Conservation (phyloP, 202 grass and related monocot species). For the Saccharum hybrid region DNA sequence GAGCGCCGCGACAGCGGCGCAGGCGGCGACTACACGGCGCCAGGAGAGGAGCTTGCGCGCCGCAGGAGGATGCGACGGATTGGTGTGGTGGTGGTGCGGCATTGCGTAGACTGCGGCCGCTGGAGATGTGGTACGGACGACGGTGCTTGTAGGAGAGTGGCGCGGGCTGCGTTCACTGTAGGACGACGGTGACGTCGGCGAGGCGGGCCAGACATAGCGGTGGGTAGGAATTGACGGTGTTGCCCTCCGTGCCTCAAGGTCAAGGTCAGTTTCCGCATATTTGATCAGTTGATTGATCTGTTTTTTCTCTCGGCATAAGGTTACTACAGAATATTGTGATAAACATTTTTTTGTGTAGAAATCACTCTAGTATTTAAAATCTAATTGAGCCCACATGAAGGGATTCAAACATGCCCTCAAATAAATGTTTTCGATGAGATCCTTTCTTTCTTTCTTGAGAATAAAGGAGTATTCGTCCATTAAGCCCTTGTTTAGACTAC, state of each 20-base stretch:
- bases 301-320: neutral
- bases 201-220: neutral
- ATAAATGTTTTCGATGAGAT: neutral
- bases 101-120: constrained; percentile 29
- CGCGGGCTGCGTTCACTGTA: neutral
- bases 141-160: neutral
- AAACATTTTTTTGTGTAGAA: neutral
- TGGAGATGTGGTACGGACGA: neutral
- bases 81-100: constrained; percentile 22
- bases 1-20: constrained; percentile 46
- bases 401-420: neutral
- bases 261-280: no score
- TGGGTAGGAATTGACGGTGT: constrained; percentile 28
- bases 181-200: neutral
- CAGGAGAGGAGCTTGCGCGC: constrained; percentile 40
- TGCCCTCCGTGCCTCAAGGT: constrained; percentile 2
- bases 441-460: neutral
- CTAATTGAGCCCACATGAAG: neutral
- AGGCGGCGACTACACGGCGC: constrained; percentile 29
- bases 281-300: no score
- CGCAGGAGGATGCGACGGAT: neutral
- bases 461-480: no score
- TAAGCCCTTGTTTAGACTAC: no score
- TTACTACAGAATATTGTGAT: neutral
- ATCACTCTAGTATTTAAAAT: neutral